Evolutionary conservation across 2,329 filamentous ascomycete genomes (phyloP).

Genomic region (Hymenotorrendiella dingleyae): DNA sequence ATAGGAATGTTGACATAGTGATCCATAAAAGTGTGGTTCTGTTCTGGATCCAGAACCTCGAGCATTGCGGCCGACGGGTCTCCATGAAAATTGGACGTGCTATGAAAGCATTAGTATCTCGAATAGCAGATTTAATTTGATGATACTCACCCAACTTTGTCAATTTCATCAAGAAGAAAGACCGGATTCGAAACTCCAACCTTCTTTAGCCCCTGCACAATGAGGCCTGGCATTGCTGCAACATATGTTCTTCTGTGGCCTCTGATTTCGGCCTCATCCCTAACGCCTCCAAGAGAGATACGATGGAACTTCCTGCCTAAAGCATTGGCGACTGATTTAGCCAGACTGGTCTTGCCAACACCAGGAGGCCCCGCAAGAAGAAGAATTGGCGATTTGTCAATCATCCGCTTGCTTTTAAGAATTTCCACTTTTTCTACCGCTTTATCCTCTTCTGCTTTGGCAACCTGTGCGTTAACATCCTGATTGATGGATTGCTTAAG

Average conservation of each 20-base stretch:
- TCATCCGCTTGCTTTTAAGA: slow-evolving; percentile 74
- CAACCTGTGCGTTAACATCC: slow-evolving; percentile 74
- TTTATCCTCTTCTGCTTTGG: slow-evolving; percentile 54
- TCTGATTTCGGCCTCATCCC: slow-evolving; percentile 94
- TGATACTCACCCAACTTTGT: slow-evolving; percentile 64
- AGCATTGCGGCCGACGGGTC: slow-evolving; percentile 97
- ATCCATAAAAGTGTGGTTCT: slow-evolving; percentile 91
- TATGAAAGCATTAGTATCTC: too few species aligned
- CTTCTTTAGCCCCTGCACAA: slow-evolving; percentile 91
- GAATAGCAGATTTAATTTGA: too few species aligned
- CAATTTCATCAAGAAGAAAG: slow-evolving; percentile 93
- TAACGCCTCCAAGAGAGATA: slow-evolving; percentile 90
- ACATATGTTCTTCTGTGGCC: slow-evolving; percentile 95
- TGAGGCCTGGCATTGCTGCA: slow-evolving; percentile 94
- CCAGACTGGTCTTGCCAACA: slow-evolving; percentile 92
- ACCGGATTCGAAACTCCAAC: slow-evolving; percentile 94
- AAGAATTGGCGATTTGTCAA: slow-evolving; percentile 93
- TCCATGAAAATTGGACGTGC: slow-evolving; percentile 83
- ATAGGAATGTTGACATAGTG: slow-evolving; percentile 96
- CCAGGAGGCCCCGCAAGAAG: slow-evolving; percentile 90
- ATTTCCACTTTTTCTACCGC: slow-evolving; percentile 58
- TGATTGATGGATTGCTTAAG: slow-evolving; percentile 89
- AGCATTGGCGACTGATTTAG: slow-evolving; percentile 86
- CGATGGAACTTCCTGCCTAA: slow-evolving; percentile 94
- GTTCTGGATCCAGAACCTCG: slow-evolving; percentile 93